Base-by-base conservation (phyloP, 78 protist genomes). In the Dictyostelium firmibasis region DNA sequence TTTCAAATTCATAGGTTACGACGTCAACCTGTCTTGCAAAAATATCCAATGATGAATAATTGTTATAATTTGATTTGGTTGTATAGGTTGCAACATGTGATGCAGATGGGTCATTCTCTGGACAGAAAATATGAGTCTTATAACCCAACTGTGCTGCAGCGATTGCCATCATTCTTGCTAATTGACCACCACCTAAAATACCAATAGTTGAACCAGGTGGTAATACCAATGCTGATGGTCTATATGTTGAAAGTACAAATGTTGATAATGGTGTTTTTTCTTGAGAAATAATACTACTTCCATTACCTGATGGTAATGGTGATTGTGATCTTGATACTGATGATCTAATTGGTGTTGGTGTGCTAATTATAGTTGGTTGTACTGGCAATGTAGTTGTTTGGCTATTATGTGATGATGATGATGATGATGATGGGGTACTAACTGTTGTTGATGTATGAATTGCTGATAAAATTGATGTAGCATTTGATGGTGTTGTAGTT, bases 1-100 rank as follows among this genome's bases (percentile, higher is more conserved):
- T 94, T 72, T 94, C 97, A 94, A 94, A 94, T 29, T 94, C 97
- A 77, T 94, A 94, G 62, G 97, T 94, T 18, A 94, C 83, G 4
- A 94, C 94, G 70, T 94, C 94, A 31, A 94, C 97, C 77, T 86
- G 81, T 33, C 38, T 41, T 5, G 96, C 96, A 41, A 93, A 93
- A 4, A 27, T 57, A 36, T 83, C 92, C 41, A 93, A 81, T 18
- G 85, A 62, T n/a, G 86, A 18, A 57, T 85, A 85, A 31, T 83
- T 82, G 33, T 85, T 86, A 81, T 93, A 93, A 38, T 92, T 86
- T 29, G 96, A 53, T 72, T 86, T 84, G 36, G 96, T 92, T 0
- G 76, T 50, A 35, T 25, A 77, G 11, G 96, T 92, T 38, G 96
- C 47, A 16, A 86, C 91, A 36, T 92, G 96, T 14, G 96, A 84